Evolutionary conservation across 345 rosid species (phyloP), one percentile per base, ranked within the genome.

Genomic region (Eucalyptus regnans): DNA sequence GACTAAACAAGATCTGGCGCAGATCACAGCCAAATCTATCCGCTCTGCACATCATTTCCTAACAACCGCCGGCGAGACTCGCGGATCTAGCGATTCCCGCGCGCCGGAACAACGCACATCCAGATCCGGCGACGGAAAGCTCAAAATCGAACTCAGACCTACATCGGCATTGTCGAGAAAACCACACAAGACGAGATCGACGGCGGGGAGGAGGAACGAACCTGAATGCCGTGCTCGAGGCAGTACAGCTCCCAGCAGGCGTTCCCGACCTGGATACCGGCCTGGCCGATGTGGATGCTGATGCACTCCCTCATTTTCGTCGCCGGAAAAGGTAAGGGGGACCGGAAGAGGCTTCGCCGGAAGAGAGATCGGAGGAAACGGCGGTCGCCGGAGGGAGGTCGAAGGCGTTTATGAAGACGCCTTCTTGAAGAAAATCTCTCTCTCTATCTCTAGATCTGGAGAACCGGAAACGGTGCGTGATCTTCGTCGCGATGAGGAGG

Each of bases 181-280:
- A 9, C 81, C 56, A 48, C 56, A 52, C 58, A 52, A 37, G 41
- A 37, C 79, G 60, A 87, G 3, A 62, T 0, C 33, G 18, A 44
- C 51, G 87, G 49, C 17, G 18, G 8, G 18, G 49, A 62, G 81
- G 8, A 29, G 17, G 8, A 48, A 20, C 48, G 48, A 60, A 95
- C 97, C 96, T 95, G 96, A 76, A 95, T 94, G 46, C 97, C 97
- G 88, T 94, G 96, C 89, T 95, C 97, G 87, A 95, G 93, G 89
- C 93, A 93, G 90, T 93, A 93, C 66, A 95, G 96, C 89, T 95
- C 97, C 97, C 97, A 95, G 87, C 97, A 95, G 76, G 97, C 96
- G 84, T 95, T 95, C 68, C 97, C 96, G 88, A 95, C 97, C 92
- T 95, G 97, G 85, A 95, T 95, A 88, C 97, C 96, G 83, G 97